A percentile compares a stretch with the other conserved stretches of the same genome.
Evolutionary conservation across 345 rosid genomes (phyloP).

Genomic region (Tarenaya hassleriana): DNA sequence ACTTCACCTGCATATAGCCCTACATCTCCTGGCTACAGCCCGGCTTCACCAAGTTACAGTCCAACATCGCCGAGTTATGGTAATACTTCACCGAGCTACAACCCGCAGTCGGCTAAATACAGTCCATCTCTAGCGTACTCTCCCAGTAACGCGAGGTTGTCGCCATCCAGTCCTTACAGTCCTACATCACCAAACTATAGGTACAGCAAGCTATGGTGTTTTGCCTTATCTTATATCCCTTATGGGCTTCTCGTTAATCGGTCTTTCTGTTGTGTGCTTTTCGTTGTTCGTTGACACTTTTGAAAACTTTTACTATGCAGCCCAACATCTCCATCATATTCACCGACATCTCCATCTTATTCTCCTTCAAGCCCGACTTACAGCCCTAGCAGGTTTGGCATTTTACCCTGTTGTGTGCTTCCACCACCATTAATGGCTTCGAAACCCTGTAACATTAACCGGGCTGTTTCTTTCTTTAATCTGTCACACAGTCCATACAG

Average conservation of each 20-base stretch:
- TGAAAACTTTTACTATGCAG: slow-evolving; percentile 32
- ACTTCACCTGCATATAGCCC: slow-evolving; percentile 87
- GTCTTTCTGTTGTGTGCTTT: neutral
- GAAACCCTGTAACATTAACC: neutral
- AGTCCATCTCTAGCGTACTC: slow-evolving; percentile 85
- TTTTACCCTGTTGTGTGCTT: slow-evolving; percentile 4
- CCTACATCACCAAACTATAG: slow-evolving; percentile 94
- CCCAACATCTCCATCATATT: slow-evolving; percentile 86
- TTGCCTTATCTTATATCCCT: neutral
- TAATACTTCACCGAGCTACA: slow-evolving; percentile 64
- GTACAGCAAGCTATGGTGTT: slow-evolving; percentile 25
- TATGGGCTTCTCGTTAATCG: neutral
- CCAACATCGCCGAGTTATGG: slow-evolving; percentile 79
- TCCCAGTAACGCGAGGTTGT: slow-evolving; percentile 83
- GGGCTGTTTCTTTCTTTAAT: slow-evolving; percentile 2
- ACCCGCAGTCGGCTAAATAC: slow-evolving; percentile 56
- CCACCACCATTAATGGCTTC: neutral
- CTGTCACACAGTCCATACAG: slow-evolving; percentile 55
- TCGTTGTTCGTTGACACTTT: slow-evolving; percentile 1
- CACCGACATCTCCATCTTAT: slow-evolving; percentile 90
- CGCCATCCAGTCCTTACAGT: slow-evolving; percentile 89
- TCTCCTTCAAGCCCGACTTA: slow-evolving; percentile 88
- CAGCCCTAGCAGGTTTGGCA: slow-evolving; percentile 84
- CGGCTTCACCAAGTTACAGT: slow-evolving; percentile 73
- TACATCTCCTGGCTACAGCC: slow-evolving; percentile 70